Evolutionary conservation across 2,329 filamentous ascomycete species (phyloP), one percentile per base, ranked within the genome.

Genomic region (Penicillium sp.): DNA sequence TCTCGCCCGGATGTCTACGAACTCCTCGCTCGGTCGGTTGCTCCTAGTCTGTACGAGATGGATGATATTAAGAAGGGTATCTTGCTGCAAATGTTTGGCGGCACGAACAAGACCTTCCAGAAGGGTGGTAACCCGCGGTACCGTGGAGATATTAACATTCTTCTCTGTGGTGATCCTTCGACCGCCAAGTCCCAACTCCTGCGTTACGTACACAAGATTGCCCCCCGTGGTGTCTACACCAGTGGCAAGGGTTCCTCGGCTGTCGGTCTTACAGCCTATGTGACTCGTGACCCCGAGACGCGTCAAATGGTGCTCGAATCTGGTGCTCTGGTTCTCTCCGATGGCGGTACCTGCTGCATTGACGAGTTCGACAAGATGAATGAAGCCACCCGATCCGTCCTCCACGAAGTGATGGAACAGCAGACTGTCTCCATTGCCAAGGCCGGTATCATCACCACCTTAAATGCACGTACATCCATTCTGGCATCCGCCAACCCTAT

Each of bases 51-150:
- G 69, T 97, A 96, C 78, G 95, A 99, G 76, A 90, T 96, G 87
- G 95, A 99, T 65, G 95, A 99, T 69, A 92, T 98, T 48, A 99
- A 99, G 82, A 99, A 99, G 78, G 95, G 95, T 11, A 97, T 99
- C 60, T 81, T 99, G 11, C 86, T 99, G 4, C 95, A 99, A 71
- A 85, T 99, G 42, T 99, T 99, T 72, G 93, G 95, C 37, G 95
- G 95, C 55, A 96, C 95, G 33, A 99, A 99, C 81, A 99, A 99
- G 79, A 91, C 90, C 1, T 99, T 99, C 74, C 86, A 96, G 57
- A 98, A 97, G 76, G 95, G 95, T 55, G 95, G 93, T 56, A 96
- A 90, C 70, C 95, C 95, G 7, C 93, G 90, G 68, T 99, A 99
- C 74, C 87, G 95, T 79, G 95, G 95, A 61, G 95, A 99, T 75